Conservation (phyloP, 306 rosid genomes). For the Sindora glabra region DNA sequence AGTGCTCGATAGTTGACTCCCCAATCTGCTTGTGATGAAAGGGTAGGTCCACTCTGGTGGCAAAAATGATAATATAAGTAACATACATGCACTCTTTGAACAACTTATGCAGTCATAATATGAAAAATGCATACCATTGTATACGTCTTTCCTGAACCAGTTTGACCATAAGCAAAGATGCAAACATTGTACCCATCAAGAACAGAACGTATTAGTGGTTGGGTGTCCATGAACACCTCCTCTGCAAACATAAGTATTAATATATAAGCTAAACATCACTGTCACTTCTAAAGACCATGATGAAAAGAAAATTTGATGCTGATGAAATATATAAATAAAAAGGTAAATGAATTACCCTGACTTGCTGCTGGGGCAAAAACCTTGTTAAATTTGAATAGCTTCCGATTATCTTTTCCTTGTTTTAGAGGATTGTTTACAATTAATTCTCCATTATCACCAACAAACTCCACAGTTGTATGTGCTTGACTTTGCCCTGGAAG, state of each 20-base stretch:
- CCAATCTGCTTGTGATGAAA: conserved; percentile 49
- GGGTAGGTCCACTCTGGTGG: conserved; percentile 53
- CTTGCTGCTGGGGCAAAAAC: conserved; percentile 57
- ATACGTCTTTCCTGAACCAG: conserved; percentile 71
- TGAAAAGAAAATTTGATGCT: background rate
- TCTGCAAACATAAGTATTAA: conserved; percentile 19
- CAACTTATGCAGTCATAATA: background rate
- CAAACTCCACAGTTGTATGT: conserved; percentile 45
- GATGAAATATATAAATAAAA: background rate
- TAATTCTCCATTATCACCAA: conserved; percentile 67
- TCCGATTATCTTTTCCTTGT: conserved; percentile 50
- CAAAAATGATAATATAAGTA: background rate
- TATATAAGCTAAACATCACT: background rate
- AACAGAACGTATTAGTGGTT: conserved; percentile 56
- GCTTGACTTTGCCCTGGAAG: conserved; percentile 67
- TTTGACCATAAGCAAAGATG: conserved; percentile 79
- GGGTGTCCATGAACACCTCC: conserved; percentile 60
- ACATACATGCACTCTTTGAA: background rate
- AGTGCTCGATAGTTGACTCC: conserved; percentile 71
- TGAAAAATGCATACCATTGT: conserved; percentile 45
- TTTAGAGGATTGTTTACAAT: conserved; percentile 51
- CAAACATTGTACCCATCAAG: conserved; percentile 72
- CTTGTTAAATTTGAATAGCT: conserved; percentile 58
- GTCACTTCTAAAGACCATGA: background rate
- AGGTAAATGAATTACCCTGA: conserved; percentile 33